Conservation (phyloP, 1,139 yeast genomes). For the Magnusiomyces paraingens region DNA sequence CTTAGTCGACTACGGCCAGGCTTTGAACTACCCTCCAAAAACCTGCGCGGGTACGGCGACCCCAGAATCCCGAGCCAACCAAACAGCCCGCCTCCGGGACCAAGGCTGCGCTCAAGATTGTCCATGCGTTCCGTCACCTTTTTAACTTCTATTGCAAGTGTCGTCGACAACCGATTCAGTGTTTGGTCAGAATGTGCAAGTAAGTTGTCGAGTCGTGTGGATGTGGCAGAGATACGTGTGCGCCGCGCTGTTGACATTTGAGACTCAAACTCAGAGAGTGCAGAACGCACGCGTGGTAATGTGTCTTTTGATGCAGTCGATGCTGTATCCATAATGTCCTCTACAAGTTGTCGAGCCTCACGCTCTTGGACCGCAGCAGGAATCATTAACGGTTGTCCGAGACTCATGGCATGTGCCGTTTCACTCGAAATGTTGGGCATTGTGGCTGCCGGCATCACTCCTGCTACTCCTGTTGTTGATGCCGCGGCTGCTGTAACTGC, state of each 20-base stretch:
- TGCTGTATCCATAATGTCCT: not conserved
- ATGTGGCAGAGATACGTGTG: constrained; percentile 12
- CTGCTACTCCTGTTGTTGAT: not conserved
- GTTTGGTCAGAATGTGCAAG: constrained; percentile 68
- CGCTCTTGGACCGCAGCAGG: not conserved
- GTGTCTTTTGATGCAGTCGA: constrained; percentile 1
- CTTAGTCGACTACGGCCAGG: not conserved
- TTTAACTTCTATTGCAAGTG: constrained; percentile 64
- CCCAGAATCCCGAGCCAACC: too few species aligned
- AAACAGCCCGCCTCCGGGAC: constrained; percentile 17
- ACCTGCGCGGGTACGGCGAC: too few species aligned
- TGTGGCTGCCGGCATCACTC: not conserved
- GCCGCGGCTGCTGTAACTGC: not conserved
- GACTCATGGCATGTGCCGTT: not conserved
- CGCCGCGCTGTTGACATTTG: constrained; percentile 7
- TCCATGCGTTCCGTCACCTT: constrained; percentile 66
- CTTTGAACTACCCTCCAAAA: too few species aligned
- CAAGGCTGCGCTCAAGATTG: constrained; percentile 33
- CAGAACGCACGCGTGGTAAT: constrained; percentile 1
- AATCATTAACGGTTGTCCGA: not conserved
- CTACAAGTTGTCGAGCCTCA: constrained; percentile 3
- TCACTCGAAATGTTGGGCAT: not conserved
- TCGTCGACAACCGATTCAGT: constrained; percentile 77
- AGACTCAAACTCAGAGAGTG: not conserved
- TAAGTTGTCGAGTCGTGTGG: constrained; percentile 13